Percentiles rank a stretch among this genome's conserved stretches.
These are phyloP conservation scores for Phyllosticta citrichinensis DNA, from an alignment of 2,329 filamentous ascomycete species.

Conservation along the genomic window DNA sequence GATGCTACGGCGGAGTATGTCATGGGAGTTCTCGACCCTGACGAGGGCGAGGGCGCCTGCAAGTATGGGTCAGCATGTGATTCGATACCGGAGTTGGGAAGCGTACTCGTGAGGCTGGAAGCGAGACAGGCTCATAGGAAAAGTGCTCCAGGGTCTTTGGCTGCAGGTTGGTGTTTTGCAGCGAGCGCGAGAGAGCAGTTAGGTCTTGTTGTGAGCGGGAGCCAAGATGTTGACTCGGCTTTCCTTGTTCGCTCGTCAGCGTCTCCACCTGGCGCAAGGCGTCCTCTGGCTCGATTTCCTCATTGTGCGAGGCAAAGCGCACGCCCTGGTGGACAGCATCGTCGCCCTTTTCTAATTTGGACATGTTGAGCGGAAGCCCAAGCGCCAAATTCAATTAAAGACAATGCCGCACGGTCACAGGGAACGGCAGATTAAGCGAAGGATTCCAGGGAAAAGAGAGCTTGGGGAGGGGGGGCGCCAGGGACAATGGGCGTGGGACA, in stretches of 20 bases:
- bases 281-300: constrained; percentile 28
- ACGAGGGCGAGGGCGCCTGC: constrained; percentile 38
- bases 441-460: background rate
- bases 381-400: background rate
- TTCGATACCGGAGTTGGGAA: constrained; percentile 8
- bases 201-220: constrained; percentile 52
- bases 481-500: background rate
- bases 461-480: background rate
- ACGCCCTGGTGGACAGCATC: constrained; percentile 22
- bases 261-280: constrained; percentile 24
- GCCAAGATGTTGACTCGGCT: constrained; percentile 23
- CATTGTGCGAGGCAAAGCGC: constrained; percentile 30
- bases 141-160: constrained; percentile 76
- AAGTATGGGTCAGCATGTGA: constrained; percentile 20
- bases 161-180: constrained; percentile 69
- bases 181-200: constrained; percentile 57
- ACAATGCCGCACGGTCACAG: background rate
- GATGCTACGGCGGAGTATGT: constrained; percentile 42
- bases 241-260: constrained; percentile 17
- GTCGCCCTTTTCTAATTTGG: constrained; percentile 6
- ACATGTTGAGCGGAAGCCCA: constrained; percentile 6
- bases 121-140: constrained; percentile 80
- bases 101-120: constrained; percentile 74
- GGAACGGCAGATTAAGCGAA: background rate
- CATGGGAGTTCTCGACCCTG: constrained; percentile 43